Base-by-base conservation (phyloP, 495 filamentous ascomycete species). In the Opeltia flavorubescens region DNA sequence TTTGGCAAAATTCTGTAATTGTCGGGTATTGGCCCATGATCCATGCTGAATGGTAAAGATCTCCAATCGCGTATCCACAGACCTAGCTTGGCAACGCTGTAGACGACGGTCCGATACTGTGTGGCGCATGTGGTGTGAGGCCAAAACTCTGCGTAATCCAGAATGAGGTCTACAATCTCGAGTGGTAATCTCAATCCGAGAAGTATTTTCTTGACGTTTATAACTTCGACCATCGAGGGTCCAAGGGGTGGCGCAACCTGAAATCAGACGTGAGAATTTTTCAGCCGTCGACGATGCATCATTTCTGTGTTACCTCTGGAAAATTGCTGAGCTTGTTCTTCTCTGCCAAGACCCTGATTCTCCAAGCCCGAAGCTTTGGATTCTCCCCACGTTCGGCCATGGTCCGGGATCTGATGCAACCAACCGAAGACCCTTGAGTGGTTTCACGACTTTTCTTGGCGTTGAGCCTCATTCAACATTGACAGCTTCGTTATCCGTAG, bases 111-210 rank as follows among this genome's bases (percentile, higher is more conserved):
- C n/a, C 38, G 44, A 20, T 35, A 49, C 4, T 49, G 33, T 6
- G 48, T 26, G 18, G 23, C 43, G 4, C 59, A 56, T 3, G 65
- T 60, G 0, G 68, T 66, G 45, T 72, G 68, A 0, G 74, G 71
- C 83, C 83, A 87, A 55, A 86, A 86, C 59, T 84, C 81, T 18
- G 81, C 81, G 31, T 63, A 58, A 54, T 85, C 82, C 44, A 84
- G 54, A 28, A 87, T 76, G 43, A 65, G 59, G 59, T 86, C 79
- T n/a, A 84, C 56, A 18, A 87, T 54, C 49, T 87, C 83, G 1
- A 62, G 50, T 0, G 83, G 83, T 0, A 85, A 9, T 20, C 21
- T 39, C 8, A 15, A 18, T 9, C 13, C 18, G 18, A 39, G 35
- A 13, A 39, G 35, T 21, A 39, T 9, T 17, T 18, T 39, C 21